Percentiles rank a stretch among this genome's conserved stretches.
These are phyloP conservation scores for Hyphopichia pseudoburtonii DNA, from an alignment of 1,139 yeast species.

Conservation along the genomic window DNA sequence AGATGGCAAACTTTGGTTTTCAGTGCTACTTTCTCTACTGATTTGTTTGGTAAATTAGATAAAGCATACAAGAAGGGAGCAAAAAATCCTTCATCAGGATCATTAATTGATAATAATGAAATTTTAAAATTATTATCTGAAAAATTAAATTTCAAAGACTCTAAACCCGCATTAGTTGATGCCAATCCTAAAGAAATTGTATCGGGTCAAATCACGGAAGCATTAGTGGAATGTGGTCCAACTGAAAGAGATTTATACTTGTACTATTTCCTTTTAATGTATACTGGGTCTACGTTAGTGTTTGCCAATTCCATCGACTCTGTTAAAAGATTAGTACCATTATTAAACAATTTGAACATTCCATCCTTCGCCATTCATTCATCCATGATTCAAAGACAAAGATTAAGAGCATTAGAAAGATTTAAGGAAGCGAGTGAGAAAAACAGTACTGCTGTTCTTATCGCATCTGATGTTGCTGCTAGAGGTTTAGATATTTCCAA, in stretches of 20 bases:
- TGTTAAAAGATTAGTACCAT: constrained; percentile 81
- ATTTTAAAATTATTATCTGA: constrained; percentile 55
- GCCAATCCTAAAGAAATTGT: constrained; percentile 86
- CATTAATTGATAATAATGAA: constrained; percentile 50
- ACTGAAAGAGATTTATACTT: constrained; percentile 86
- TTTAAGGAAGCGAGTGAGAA: constrained; percentile 56
- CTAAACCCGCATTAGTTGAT: constrained; percentile 67
- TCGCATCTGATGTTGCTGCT: constrained; percentile 98
- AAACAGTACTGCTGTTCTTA: constrained; percentile 62
- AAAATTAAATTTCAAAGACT: constrained; percentile 60
- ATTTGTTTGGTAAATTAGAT: constrained; percentile 73
- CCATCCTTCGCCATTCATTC: constrained; percentile 86
- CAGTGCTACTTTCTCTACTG: constrained; percentile 90
- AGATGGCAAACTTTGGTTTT: constrained; percentile 91
- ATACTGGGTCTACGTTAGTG: constrained; percentile 87
- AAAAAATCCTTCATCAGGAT: constrained; percentile 27
- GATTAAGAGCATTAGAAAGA: constrained; percentile 80
- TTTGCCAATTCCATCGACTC: constrained; percentile 94
- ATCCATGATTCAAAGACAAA: constrained; percentile 91
- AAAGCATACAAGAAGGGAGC: constrained; percentile 32
- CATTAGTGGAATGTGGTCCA: constrained; percentile 88
- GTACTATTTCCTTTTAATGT: constrained; percentile 82
- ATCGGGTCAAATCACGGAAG: constrained; percentile 75
- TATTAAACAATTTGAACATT: constrained; percentile 66
- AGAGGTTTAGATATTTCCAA: constrained; percentile 93